A percentile compares a stretch with the other conserved stretches of the same genome.
Evolutionary conservation across 179 eudicot species (phyloP).

Genomic region (Beta lomatogona): DNA sequence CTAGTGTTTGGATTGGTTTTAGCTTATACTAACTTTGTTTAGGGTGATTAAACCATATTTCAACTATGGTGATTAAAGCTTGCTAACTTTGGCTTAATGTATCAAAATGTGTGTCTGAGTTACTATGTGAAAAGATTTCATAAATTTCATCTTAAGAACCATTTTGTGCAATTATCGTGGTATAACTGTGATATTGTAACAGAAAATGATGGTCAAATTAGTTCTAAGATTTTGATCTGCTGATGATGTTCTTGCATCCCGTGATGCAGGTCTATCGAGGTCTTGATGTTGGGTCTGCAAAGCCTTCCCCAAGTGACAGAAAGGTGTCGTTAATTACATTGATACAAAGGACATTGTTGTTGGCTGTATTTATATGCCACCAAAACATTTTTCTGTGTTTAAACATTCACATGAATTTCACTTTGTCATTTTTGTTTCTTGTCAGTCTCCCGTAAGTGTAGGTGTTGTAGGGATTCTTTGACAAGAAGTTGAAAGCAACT

Average conservation of each 20-base stretch:
- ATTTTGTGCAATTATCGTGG: too few species aligned
- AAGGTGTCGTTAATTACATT: slow-evolving; percentile 47
- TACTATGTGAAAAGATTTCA: too few species aligned
- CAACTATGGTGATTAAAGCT: too few species aligned
- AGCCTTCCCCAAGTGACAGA: slow-evolving; percentile 77
- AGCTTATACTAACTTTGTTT: too few species aligned
- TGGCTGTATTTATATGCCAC: slow-evolving; percentile 19
- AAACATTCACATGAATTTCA: background rate
- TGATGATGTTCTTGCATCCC: background rate
- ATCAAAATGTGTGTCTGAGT: too few species aligned
- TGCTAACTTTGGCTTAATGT: too few species aligned
- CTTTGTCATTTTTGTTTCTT: background rate
- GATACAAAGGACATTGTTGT: slow-evolving; percentile 20
- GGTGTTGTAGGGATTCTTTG: background rate
- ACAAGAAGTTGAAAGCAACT: background rate
- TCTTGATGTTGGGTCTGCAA: slow-evolving; percentile 97
- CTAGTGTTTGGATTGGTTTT: too few species aligned
- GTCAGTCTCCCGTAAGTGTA: background rate
- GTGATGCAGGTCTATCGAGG: slow-evolving; percentile 82
- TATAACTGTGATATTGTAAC: too few species aligned
- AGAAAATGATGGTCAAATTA: too few species aligned
- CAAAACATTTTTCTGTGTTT: background rate
- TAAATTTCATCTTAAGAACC: too few species aligned
- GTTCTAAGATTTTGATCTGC: background rate
- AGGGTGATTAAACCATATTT: too few species aligned